These are phyloP conservation scores for Chaetomiaceae sp. DNA, from an alignment of 2,329 filamentous ascomycete genomes.

Conservation along the genomic window DNA sequence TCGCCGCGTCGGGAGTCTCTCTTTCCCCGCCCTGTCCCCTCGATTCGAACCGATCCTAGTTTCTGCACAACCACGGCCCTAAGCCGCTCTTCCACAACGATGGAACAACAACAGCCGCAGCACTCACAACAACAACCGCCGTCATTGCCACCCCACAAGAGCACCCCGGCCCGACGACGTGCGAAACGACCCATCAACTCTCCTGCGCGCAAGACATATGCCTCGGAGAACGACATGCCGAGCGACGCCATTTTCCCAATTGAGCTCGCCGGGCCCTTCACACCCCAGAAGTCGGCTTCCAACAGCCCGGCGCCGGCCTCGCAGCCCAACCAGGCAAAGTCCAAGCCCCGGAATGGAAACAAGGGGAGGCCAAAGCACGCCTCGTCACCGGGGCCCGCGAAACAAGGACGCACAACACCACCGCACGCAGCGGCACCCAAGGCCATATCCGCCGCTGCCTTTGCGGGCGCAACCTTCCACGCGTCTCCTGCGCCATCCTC, in stretches of 20 bases:
- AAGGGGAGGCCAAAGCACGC: conserved; percentile 30
- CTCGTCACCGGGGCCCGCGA: conserved; percentile 40
- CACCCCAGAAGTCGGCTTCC: conserved; percentile 42
- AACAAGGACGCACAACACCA: conserved; percentile 41
- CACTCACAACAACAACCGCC: conserved; percentile 18
- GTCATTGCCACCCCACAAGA: conserved; percentile 24
- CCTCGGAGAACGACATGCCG: conserved; percentile 52
- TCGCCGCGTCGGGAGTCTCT: neutral
- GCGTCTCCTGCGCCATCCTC: conserved; percentile 88
- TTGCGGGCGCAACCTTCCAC: conserved; percentile 92
- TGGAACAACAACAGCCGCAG: conserved; percentile 27
- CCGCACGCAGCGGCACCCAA: conserved; percentile 41
- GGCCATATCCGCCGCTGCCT: conserved; percentile 53
- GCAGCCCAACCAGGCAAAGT: conserved; percentile 30
- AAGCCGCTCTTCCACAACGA: conserved; percentile 17
- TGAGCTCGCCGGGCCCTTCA: conserved; percentile 35
- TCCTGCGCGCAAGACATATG: conserved; percentile 49
- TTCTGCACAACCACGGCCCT: neutral
- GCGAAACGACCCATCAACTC: conserved; percentile 34
- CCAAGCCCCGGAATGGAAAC: conserved; percentile 30
- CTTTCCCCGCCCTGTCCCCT: conserved; percentile 1
- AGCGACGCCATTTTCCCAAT: conserved; percentile 33
- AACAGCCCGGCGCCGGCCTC: conserved; percentile 34
- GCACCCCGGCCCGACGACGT: conserved; percentile 39
- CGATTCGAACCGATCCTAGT: neutral